Percentiles rank a stretch among this genome's conserved stretches.
phyloP scores from a whole-genome alignment of 1,284 basidiomycete genomes.

The Cutaneotrichosporon mucoides region DNA sequence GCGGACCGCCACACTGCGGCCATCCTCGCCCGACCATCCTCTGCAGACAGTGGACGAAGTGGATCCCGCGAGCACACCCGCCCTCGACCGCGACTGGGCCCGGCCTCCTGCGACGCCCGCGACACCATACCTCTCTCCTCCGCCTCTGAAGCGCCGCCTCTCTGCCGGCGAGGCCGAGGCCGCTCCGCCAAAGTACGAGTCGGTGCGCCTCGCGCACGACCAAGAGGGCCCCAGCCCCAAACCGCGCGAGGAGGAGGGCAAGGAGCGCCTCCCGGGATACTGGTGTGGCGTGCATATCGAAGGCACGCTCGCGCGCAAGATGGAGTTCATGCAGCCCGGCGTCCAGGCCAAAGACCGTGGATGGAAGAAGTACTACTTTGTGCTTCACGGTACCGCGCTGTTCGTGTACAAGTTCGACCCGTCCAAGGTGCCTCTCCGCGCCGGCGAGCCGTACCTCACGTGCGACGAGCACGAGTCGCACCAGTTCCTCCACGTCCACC shows the following conservation, averaged over 20 bases:
- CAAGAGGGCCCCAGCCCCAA: constrained; percentile 23
- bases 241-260: constrained; percentile 66
- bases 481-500: constrained; percentile 49
- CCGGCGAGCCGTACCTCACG: constrained; percentile 17
- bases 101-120: constrained; percentile 2
- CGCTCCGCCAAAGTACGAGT: constrained; percentile 48
- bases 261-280: constrained; percentile 76
- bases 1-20: neutral
- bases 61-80: neutral
- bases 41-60: constrained; percentile 20
- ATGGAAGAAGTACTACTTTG: constrained; percentile 84
- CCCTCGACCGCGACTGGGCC: neutral
- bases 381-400: constrained; percentile 87
- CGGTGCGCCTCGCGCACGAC: neutral
- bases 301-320: constrained; percentile 83
- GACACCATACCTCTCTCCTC: neutral
- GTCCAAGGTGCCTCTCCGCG: constrained; percentile 46
- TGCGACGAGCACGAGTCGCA: constrained; percentile 37
- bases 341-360: constrained; percentile 83
- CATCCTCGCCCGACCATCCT: neutral
- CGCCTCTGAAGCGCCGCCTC: constrained; percentile 42
- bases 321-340: constrained; percentile 73
- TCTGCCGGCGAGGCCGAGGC: constrained; percentile 50
- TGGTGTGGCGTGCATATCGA: constrained; percentile 73
- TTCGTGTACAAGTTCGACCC: constrained; percentile 70